Base-by-base conservation (phyloP, 345 rosid genomes). In the Stellera chamaejasme region DNA sequence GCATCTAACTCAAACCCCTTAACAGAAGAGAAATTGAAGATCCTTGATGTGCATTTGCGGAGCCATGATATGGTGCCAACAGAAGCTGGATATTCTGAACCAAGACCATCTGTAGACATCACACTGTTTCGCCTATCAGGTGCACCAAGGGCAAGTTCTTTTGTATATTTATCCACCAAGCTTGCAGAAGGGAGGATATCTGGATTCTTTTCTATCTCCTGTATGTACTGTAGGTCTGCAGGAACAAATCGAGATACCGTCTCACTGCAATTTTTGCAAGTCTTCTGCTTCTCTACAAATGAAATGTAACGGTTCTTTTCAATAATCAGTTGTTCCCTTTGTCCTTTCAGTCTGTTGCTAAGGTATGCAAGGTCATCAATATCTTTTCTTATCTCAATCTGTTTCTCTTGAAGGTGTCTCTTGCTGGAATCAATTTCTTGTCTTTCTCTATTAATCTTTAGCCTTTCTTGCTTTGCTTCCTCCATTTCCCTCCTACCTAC, bases 401-500 rank as follows among this genome's bases (percentile, higher is more conserved):
- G 92, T 44, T 86, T 83, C 72, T 73, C 89, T 72, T 83, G 78
- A 46, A 89, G 79, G 75, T 79, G 79, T 45, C 54, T 83, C 67
- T 84, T 82, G 63, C 84, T 81, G 55, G 73, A 81, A 27, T 66
- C 74, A 59, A 82, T 63, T 58, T 79, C 90, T 54, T 69, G 73
- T 70, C 75, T 86, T 50, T 83, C 95, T 67, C 76, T 86, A 55
- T 71, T 80, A 58, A 83, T 61, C 56, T 75, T 69, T n/a, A 49
- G 52, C 57, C 95, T 75, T 62, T 82, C 92, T 27, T 44, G 66
- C 75, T 77, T 82, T 87, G 77, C 19, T 13, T 90, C 97, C 25
- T 77, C 79, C 92, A 86, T 90, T 72, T 86, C 92, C 64, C 82
- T 84, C 62, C 80, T 76, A 51, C 90, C 88, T 61, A 82, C 66